phyloP scores from a whole-genome alignment of 2,329 filamentous ascomycete genomes.

The Atkinsonella hypoxylon region DNA sequence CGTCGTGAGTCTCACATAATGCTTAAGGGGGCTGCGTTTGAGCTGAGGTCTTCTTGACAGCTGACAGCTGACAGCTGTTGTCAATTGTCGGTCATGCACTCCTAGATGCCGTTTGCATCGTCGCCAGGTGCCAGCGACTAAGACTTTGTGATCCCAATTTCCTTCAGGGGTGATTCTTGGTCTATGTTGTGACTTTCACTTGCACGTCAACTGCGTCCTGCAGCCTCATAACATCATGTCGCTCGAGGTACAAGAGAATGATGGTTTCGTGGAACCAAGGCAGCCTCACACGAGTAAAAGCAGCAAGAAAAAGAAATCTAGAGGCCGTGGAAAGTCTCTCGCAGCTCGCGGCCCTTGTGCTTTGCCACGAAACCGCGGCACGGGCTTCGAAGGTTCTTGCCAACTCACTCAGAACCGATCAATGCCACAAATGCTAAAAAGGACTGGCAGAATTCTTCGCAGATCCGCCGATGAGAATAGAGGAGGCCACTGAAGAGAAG shows the following conservation, averaged over 20 bases:
- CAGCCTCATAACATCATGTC: too few relatives aligned
- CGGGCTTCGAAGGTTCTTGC: constrained; percentile 55
- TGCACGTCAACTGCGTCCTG: too few relatives aligned
- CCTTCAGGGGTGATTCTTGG: too few relatives aligned
- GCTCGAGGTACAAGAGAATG: background rate
- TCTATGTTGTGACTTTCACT: too few relatives aligned
- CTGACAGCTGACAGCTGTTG: background rate
- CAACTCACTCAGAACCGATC: background rate
- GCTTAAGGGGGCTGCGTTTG: too few relatives aligned
- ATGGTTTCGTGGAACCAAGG: background rate
- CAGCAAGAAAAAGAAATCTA: constrained; percentile 11
- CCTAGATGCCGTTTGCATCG: too few relatives aligned
- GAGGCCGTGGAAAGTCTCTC: constrained; percentile 7
- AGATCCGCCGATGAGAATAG: constrained; percentile 65
- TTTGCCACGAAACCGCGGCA: constrained; percentile 34
- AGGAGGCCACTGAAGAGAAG: constrained; percentile 52
- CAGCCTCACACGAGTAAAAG: background rate
- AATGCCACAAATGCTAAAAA: background rate
- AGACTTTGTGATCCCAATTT: too few relatives aligned
- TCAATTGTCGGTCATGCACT: too few relatives aligned
- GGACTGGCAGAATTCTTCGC: constrained; percentile 51
- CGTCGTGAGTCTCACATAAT: too few relatives aligned
- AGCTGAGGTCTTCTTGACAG: background rate
- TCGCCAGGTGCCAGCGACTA: too few relatives aligned
- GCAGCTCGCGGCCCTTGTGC: constrained; percentile 26